Evolutionary conservation across 805 yeast genomes (phyloP).

Genomic region (Lipomyces yamadae): DNA sequence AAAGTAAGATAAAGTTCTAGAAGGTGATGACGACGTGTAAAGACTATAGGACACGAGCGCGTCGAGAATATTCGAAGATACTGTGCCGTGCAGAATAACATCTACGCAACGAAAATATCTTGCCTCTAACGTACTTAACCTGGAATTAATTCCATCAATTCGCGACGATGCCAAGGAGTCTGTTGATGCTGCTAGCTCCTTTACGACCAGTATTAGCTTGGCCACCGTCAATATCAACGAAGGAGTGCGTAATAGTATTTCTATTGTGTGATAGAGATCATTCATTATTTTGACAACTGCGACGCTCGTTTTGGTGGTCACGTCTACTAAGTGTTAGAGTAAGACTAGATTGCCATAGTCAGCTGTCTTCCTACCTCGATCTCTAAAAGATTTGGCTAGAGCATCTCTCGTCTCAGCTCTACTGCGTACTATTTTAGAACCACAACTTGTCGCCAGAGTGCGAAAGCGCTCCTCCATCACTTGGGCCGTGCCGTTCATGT

Average conservation of each 20-base stretch:
- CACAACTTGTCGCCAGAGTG: conserved; percentile 20
- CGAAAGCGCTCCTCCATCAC: conserved; percentile 27
- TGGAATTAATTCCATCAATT: neutral
- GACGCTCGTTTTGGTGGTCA: conserved; percentile 7
- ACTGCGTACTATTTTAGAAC: conserved; percentile 15
- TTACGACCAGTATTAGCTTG: conserved; percentile 19
- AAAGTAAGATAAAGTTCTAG: conserved; percentile 18
- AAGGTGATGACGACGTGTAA: conserved; percentile 14
- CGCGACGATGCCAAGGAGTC: neutral
- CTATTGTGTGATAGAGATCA: conserved; percentile 26
- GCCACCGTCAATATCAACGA: conserved; percentile 15
- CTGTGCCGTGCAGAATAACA: conserved; percentile 10
- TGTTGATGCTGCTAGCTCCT: conserved; percentile 3
- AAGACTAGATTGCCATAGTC: neutral
- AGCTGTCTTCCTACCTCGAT: conserved; percentile 9
- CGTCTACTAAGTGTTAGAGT: conserved; percentile 8
- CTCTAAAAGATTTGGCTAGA: neutral
- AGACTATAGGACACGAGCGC: conserved; percentile 25
- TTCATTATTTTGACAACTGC: conserved; percentile 20
- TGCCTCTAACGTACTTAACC: conserved; percentile 4
- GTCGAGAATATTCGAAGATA: conserved; percentile 22
- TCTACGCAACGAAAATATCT: conserved; percentile 6
- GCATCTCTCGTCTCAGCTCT: conserved; percentile 13
- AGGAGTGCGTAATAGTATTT: conserved; percentile 19
- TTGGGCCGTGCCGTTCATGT: conserved; percentile 24